Evolutionary conservation across 2,329 filamentous ascomycete genomes (phyloP).

Genomic region (Waltergamsia citrina): DNA sequence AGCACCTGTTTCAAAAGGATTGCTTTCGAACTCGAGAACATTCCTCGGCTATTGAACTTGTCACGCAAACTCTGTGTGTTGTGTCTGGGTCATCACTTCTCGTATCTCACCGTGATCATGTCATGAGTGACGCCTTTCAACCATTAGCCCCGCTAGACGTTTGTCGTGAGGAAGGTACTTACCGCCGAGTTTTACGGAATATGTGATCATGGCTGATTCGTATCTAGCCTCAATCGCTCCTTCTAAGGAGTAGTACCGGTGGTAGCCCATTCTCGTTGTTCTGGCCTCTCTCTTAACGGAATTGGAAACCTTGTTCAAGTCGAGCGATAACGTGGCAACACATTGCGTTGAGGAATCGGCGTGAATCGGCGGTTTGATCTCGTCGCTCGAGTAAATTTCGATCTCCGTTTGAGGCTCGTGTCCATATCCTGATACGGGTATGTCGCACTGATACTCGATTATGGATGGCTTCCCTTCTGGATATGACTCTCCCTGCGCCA

Average conservation of each 20-base stretch:
- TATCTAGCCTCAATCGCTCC: slow-evolving; percentile 26
- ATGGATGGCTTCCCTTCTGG: slow-evolving; percentile 22
- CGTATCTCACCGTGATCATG: slow-evolving; percentile 23
- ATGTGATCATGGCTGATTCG: slow-evolving; percentile 27
- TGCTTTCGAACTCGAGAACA: no score
- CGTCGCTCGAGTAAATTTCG: slow-evolving; percentile 24
- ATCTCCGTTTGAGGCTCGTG: slow-evolving; percentile 25
- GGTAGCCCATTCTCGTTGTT: slow-evolving; percentile 22
- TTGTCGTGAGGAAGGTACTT: slow-evolving; percentile 4
- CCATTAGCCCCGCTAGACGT: background rate
- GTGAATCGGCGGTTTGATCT: slow-evolving; percentile 19
- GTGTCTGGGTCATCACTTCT: no score
- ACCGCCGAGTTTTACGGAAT: slow-evolving; percentile 26
- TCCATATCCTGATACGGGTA: slow-evolving; percentile 20
- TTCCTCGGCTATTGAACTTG: no score
- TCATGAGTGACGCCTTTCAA: slow-evolving; percentile 24
- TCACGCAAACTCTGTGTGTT: no score
- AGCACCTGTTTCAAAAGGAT: no score
- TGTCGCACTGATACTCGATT: slow-evolving; percentile 27
- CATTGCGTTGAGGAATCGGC: slow-evolving; percentile 16
- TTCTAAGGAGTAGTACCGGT: slow-evolving; percentile 24
- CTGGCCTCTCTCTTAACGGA: slow-evolving; percentile 18
- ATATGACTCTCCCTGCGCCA: slow-evolving; percentile 24
- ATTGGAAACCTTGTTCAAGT: slow-evolving; percentile 21
- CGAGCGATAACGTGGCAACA: slow-evolving; percentile 23